Percentiles rank a stretch among this genome's conserved stretches.
phyloP scores from a whole-genome alignment of 1,139 yeast genomes.

The Nakaseomyces bracarensis region DNA sequence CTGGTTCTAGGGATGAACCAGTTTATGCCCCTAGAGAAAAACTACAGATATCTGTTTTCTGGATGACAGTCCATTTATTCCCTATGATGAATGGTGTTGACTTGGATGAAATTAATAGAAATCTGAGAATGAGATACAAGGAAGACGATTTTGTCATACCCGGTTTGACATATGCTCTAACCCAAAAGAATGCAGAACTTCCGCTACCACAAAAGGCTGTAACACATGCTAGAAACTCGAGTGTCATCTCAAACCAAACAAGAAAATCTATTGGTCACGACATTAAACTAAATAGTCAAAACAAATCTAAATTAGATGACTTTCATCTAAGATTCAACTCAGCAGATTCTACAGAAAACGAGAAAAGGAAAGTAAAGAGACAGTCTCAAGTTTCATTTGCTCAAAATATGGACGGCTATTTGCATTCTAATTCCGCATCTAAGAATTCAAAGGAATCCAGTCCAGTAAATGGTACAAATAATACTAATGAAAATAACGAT shows the following conservation, averaged over 20 bases:
- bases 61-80: slow-evolving; percentile 25
- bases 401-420: background rate
- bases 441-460: background rate
- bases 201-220: background rate
- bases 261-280: background rate
- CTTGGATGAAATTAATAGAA: slow-evolving; percentile 26
- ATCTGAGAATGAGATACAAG: slow-evolving; percentile 16
- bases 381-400: background rate
- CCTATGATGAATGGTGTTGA: slow-evolving; percentile 31
- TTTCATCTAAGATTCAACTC: background rate
- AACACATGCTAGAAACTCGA: background rate
- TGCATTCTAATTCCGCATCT: background rate
- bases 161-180: slow-evolving; percentile 21
- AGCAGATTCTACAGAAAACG: background rate
- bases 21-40: slow-evolving; percentile 8
- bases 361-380: background rate
- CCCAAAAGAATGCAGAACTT: slow-evolving; percentile 6
- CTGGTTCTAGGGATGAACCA: slow-evolving; percentile 7
- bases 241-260: background rate
- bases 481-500: slow-evolving; percentile 7
- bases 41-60: slow-evolving; percentile 20
- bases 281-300: background rate
- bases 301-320: background rate
- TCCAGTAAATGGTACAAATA: slow-evolving; percentile 1
- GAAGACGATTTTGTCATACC: slow-evolving; percentile 23